These are phyloP conservation scores for Apodospora peruviana DNA, from an alignment of 495 filamentous ascomycete genomes.

Conservation along the genomic window DNA sequence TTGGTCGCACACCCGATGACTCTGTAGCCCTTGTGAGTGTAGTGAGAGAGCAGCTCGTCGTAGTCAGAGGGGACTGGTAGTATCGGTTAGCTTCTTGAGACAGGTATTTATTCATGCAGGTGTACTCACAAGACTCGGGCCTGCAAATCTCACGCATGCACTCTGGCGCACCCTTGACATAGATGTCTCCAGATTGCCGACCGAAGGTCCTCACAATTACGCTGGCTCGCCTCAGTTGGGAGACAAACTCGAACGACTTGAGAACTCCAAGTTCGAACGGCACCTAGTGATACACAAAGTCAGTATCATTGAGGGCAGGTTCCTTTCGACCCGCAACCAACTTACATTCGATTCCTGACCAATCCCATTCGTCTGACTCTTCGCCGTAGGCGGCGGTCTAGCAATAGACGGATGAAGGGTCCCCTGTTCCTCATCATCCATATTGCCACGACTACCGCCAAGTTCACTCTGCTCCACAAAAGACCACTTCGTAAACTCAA, in stretches of 20 bases:
- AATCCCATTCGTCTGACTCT: constrained; percentile 20
- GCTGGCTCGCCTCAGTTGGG: constrained; percentile 87
- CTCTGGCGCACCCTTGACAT: constrained; percentile 96
- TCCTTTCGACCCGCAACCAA: too few species aligned
- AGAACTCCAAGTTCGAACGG: constrained; percentile 78
- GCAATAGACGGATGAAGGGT: constrained; percentile 76
- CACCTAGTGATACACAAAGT: constrained; percentile 21
- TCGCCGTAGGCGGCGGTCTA: constrained; percentile 61
- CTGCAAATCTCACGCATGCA: constrained; percentile 90
- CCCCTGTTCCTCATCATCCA: constrained; percentile 60
- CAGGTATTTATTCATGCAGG: neutral
- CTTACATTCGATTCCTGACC: constrained; percentile 33
- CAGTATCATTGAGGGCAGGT: constrained; percentile 4
- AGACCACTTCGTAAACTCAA: constrained; percentile 91
- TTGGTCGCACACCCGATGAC: constrained; percentile 97
- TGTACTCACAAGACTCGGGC: constrained; percentile 64
- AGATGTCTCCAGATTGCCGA: constrained; percentile 70
- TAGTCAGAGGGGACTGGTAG: constrained; percentile 79
- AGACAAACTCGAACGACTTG: constrained; percentile 93
- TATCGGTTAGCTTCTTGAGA: constrained; percentile 6
- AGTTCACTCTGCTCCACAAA: constrained; percentile 79
- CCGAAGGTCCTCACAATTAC: constrained; percentile 87
- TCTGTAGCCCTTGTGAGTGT: constrained; percentile 91
- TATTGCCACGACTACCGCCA: constrained; percentile 42
- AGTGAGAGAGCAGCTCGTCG: constrained; percentile 78